Percentiles rank a stretch among this genome's conserved stretches.
Evolutionary conservation across 2,329 filamentous ascomycete genomes (phyloP).

Genomic region (Ceratocystis harringtonii): DNA sequence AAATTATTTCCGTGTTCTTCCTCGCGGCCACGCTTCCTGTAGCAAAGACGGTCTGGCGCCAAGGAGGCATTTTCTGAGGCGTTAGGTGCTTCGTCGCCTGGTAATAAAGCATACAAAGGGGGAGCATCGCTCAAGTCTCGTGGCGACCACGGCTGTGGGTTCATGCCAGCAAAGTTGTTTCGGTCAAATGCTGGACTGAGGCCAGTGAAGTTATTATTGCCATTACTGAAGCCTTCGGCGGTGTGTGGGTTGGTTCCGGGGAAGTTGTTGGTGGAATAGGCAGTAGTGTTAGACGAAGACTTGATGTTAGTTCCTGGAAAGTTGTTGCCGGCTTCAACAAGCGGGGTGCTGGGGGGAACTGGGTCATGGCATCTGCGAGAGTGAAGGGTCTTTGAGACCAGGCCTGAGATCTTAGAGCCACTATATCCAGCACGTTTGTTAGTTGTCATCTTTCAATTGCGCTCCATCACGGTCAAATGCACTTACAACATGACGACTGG

Average conservation of each 20-base stretch:
- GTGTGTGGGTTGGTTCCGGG: conserved; percentile 11
- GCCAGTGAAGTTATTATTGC: conserved; percentile 15
- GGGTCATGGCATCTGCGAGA: neutral
- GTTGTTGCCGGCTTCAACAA: conserved; percentile 18
- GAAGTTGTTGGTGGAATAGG: conserved; percentile 13
- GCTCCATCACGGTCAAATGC: neutral
- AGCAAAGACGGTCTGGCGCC: neutral
- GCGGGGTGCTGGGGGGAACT: neutral
- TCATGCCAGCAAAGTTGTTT: conserved; percentile 16
- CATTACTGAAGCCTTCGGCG: neutral
- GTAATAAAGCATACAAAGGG: conserved; percentile 1
- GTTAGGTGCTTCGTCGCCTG: conserved; percentile 1
- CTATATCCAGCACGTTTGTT: neutral
- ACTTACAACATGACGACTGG: conserved; percentile 14
- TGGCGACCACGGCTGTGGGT: conserved; percentile 6
- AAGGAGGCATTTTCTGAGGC: neutral
- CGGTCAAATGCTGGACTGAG: neutral
- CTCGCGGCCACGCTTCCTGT: neutral
- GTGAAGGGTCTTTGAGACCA: conserved; percentile 13
- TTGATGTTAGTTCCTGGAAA: conserved; percentile 17
- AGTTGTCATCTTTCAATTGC: neutral
- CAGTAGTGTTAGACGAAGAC: neutral
- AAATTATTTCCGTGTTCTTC: conserved; percentile 18
- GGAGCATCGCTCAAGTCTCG: neutral
- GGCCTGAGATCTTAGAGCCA: neutral